A percentile compares a stretch with the other conserved stretches of the same genome.
phyloP scores from a whole-genome alignment of 192 early-diverging fungal species.

The Blastocladiella britannica region DNA sequence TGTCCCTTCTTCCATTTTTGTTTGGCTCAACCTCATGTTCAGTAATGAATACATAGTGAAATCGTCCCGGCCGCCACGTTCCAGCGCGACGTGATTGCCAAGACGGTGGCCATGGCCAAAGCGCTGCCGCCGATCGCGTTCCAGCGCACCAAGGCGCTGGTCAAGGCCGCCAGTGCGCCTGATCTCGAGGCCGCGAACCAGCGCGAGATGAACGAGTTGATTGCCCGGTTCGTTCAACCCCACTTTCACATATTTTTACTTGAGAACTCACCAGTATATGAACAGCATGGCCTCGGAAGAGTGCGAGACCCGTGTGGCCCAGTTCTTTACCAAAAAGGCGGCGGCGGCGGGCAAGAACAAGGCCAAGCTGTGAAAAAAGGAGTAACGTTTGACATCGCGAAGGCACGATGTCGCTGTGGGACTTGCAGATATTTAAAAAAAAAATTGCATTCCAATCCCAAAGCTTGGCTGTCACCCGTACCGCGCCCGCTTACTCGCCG shows the following conservation, averaged over 20 bases:
- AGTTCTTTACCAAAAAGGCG: slow-evolving; percentile 19
- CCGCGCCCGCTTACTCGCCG: too few relatives aligned
- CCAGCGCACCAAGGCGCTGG: slow-evolving; percentile 27
- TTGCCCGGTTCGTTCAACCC: slow-evolving; percentile 7
- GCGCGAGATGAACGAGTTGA: slow-evolving; percentile 32
- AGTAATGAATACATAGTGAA: slow-evolving; percentile 27
- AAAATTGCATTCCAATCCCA: too few relatives aligned
- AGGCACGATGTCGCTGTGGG: too few relatives aligned
- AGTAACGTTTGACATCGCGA: too few relatives aligned
- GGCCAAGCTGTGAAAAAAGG: slow-evolving; percentile 6
- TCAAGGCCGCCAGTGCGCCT: slow-evolving; percentile 20
- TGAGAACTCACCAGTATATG: background rate
- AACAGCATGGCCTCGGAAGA: slow-evolving; percentile 29
- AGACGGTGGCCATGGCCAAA: slow-evolving; percentile 25
- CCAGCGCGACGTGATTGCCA: slow-evolving; percentile 18
- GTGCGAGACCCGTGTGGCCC: slow-evolving; percentile 20
- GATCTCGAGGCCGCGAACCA: slow-evolving; percentile 26
- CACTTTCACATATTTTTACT: background rate
- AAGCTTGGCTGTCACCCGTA: too few relatives aligned
- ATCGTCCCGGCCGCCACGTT: slow-evolving; percentile 29
- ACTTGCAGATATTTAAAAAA: too few relatives aligned
- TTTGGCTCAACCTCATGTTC: slow-evolving; percentile 34
- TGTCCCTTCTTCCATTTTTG: slow-evolving; percentile 30
- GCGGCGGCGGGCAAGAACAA: slow-evolving; percentile 6
- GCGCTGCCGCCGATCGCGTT: slow-evolving; percentile 30